These are phyloP conservation scores for Stropharia rugosoannulata DNA, from an alignment of 768 basidiomycete genomes.

Conservation along the genomic window DNA sequence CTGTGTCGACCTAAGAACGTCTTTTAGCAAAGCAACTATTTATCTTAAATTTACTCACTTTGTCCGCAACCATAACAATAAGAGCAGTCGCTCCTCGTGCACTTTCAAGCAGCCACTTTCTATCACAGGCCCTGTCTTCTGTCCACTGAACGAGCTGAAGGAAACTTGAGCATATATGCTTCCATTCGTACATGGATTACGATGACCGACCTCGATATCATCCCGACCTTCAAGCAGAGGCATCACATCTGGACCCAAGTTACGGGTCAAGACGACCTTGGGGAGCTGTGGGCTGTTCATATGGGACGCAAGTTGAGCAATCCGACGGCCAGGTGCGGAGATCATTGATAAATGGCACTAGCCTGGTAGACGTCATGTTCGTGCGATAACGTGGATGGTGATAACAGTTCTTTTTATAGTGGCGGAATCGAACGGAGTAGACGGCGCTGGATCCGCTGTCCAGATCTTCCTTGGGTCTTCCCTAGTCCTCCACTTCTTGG, in stretches of 20 bases:
- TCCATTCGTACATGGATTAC: background rate
- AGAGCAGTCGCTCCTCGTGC: conserved; percentile 62
- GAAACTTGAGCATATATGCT: background rate
- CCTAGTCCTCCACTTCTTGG: too few species aligned
- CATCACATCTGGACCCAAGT: conserved; percentile 67
- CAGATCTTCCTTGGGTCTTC: too few species aligned
- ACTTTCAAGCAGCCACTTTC: conserved; percentile 75
- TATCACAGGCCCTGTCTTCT: conserved; percentile 54
- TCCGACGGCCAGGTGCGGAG: conserved; percentile 13
- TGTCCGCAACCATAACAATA: conserved; percentile 68
- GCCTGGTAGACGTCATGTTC: background rate
- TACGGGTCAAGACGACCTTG: conserved; percentile 57
- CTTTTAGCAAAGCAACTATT: background rate
- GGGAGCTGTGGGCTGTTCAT: conserved; percentile 14
- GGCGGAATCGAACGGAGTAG: too few species aligned
- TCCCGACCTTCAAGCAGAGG: conserved; percentile 40
- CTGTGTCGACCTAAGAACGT: conserved; percentile 61
- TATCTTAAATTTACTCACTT: conserved; percentile 37
- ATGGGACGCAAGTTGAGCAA: conserved; percentile 18
- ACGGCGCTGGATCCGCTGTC: too few species aligned
- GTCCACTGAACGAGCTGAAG: conserved; percentile 42
- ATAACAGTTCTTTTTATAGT: too few species aligned
- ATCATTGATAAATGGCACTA: conserved; percentile 14
- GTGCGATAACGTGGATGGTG: too few species aligned
- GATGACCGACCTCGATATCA: conserved; percentile 50